phyloP scores from a whole-genome alignment of 2,329 filamentous ascomycete species.

The Neocatenulostroma microsporum region DNA sequence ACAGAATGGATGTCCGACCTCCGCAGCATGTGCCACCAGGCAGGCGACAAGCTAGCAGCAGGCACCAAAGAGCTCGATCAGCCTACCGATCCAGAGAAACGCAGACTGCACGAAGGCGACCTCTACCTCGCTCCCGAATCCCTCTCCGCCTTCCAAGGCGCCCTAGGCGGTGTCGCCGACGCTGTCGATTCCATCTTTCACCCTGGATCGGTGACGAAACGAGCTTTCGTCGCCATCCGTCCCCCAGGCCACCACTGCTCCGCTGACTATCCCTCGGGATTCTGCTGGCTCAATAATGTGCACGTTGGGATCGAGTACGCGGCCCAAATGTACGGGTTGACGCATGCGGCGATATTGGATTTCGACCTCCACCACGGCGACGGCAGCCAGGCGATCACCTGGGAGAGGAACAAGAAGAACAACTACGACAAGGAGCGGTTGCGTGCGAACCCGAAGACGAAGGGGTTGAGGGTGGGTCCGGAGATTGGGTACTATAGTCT shows the following conservation, averaged over 20 bases:
- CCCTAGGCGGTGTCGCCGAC: constrained; percentile 86
- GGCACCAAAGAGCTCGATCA: constrained; percentile 66
- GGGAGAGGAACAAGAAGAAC: constrained; percentile 75
- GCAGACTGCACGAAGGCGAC: constrained; percentile 75
- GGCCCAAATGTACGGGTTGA: constrained; percentile 72
- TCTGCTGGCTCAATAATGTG: constrained; percentile 98
- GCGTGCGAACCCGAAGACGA: constrained; percentile 23
- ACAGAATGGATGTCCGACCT: constrained; percentile 90
- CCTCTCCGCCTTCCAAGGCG: constrained; percentile 77
- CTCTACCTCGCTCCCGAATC: constrained; percentile 86
- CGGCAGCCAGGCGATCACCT: constrained; percentile 90
- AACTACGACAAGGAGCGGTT: constrained; percentile 21
- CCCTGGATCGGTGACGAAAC: constrained; percentile 27
- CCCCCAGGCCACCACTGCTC: constrained; percentile 96
- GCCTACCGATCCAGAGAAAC: constrained; percentile 40
- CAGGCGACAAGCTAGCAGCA: constrained; percentile 67
- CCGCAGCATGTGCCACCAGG: constrained; percentile 71
- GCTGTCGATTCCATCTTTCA: constrained; percentile 80
- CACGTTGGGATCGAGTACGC: constrained; percentile 94
- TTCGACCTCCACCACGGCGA: constrained; percentile 90
- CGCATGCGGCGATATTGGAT: constrained; percentile 88
- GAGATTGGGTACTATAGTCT: constrained; percentile 88
- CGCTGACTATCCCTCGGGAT: constrained; percentile 78
- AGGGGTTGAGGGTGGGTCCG: constrained; percentile 21
- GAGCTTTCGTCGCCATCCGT: constrained; percentile 85